Conservation (phyloP, 139 green algal genomes). For the Dunaliella sp. region DNA sequence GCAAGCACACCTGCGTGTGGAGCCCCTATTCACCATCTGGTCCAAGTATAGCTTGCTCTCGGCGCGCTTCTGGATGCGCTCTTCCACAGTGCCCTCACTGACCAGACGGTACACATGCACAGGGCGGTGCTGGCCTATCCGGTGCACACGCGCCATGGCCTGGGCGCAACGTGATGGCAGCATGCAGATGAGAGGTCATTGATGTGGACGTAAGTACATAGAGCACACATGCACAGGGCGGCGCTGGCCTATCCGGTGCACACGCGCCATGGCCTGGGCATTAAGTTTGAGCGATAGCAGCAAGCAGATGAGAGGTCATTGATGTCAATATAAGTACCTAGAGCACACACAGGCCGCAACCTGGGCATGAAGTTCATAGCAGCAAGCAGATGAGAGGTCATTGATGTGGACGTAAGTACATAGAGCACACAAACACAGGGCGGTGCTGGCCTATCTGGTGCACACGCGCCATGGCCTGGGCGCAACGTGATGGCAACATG, state of each 20-base stretch:
- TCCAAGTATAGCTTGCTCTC: constrained; percentile 71
- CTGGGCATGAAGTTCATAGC: too few species aligned
- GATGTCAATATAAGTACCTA: too few species aligned
- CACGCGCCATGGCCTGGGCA: constrained; percentile 91
- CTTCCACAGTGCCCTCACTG: constrained; percentile 60
- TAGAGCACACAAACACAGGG: constrained; percentile 60
- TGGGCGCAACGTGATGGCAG: too few species aligned
- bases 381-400: too few species aligned
- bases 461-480: constrained; percentile 90
- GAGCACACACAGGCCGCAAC: constrained; percentile 86
- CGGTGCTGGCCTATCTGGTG: constrained; percentile 74
- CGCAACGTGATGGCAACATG: too few species aligned
- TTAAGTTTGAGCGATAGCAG: too few species aligned
- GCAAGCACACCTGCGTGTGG: constrained; percentile 19
- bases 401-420: too few species aligned
- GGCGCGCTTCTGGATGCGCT: constrained; percentile 66
- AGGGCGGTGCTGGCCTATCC: constrained; percentile 59
- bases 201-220: too few species aligned
- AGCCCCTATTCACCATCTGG: constrained; percentile 69
- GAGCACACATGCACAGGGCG: constrained; percentile 62
- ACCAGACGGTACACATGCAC: constrained; percentile 67
- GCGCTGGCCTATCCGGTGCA: constrained; percentile 76
- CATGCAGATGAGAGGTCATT: too few species aligned
- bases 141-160: constrained; percentile 90
- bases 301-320: too few species aligned